phyloP scores from a whole-genome alignment of 2,329 filamentous ascomycete genomes.

The Aspergillus sp. region DNA sequence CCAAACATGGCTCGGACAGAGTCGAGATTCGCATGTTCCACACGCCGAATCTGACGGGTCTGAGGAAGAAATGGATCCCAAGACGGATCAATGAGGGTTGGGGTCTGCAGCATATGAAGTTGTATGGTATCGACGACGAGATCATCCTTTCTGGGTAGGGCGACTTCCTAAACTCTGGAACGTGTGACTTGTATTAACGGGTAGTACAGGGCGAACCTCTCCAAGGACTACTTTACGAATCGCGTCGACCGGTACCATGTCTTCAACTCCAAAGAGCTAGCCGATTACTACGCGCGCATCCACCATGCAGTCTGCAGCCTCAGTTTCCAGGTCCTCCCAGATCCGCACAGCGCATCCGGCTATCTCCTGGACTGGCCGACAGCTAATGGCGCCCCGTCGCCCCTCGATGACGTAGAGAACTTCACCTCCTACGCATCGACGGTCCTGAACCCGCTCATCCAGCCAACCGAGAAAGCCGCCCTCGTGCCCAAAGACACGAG shows the following conservation, averaged over 20 bases:
- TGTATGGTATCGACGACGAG: slow-evolving; percentile 93
- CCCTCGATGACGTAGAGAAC: slow-evolving; percentile 64
- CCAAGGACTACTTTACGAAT: slow-evolving; percentile 92
- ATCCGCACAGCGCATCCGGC: slow-evolving; percentile 40
- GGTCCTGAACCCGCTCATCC: slow-evolving; percentile 66
- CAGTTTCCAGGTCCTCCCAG: slow-evolving; percentile 74
- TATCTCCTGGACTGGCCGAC: slow-evolving; percentile 70
- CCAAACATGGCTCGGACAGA: slow-evolving; percentile 77
- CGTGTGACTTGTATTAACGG: slow-evolving; percentile 8
- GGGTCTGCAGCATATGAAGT: slow-evolving; percentile 98
- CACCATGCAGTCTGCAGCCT: slow-evolving; percentile 75
- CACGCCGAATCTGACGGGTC: slow-evolving; percentile 87
- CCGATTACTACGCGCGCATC: slow-evolving; percentile 77
- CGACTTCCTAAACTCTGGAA: neutral
- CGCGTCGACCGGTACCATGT: slow-evolving; percentile 93
- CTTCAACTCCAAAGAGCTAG: slow-evolving; percentile 74
- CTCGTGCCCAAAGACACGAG: slow-evolving; percentile 33
- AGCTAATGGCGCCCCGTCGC: slow-evolving; percentile 71
- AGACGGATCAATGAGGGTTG: slow-evolving; percentile 95
- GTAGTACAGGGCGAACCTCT: slow-evolving; percentile 71
- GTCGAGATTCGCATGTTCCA: slow-evolving; percentile 98
- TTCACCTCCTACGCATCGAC: slow-evolving; percentile 71
- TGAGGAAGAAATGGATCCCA: slow-evolving; percentile 80
- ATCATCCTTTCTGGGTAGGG: slow-evolving; percentile 84
- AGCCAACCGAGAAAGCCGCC: slow-evolving; percentile 42